Percentiles rank a stretch among this genome's conserved stretches.
Evolutionary conservation across 495 filamentous ascomycete species (phyloP).

Genomic region (Penicillium roqueforti): DNA sequence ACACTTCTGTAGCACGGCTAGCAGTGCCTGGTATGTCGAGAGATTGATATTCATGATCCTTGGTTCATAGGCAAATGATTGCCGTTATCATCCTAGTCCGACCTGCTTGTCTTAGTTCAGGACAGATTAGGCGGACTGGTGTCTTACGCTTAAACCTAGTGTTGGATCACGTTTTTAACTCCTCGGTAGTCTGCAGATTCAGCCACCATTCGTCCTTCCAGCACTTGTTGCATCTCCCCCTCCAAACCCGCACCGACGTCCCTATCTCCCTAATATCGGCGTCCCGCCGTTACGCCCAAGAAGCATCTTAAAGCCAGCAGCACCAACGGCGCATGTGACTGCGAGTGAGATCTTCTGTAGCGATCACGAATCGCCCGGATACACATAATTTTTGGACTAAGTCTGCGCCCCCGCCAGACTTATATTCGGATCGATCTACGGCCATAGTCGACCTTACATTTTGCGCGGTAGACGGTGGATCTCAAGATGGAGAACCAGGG

Average conservation of each 20-base stretch:
- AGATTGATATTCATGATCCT: constrained; percentile 7
- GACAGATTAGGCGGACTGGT: background rate
- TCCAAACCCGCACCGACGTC: constrained; percentile 18
- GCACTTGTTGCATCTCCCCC: constrained; percentile 24
- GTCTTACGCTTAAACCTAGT: constrained; percentile 19
- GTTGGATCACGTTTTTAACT: constrained; percentile 9
- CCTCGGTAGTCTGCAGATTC: constrained; percentile 16
- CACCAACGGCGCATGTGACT: constrained; percentile 2
- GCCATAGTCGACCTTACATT: background rate
- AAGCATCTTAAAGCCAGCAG: background rate
- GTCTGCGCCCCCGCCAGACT: background rate
- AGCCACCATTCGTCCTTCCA: constrained; percentile 22
- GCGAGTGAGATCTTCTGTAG: background rate
- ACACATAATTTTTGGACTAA: background rate
- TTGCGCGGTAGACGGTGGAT: constrained; percentile 4
- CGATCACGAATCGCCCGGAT: constrained; percentile 4
- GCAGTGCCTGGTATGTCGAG: constrained; percentile 11
- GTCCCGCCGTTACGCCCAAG: background rate
- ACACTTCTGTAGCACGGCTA: constrained; percentile 15
- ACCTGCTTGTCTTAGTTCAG: background rate
- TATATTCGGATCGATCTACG: background rate
- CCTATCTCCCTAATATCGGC: constrained; percentile 1
- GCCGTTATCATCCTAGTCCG: constrained; percentile 10
- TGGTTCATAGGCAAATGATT: background rate
- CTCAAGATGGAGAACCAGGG: constrained; percentile 40